phyloP scores from a whole-genome alignment of 805 yeast genomes.

The Kuraishia borneana region DNA sequence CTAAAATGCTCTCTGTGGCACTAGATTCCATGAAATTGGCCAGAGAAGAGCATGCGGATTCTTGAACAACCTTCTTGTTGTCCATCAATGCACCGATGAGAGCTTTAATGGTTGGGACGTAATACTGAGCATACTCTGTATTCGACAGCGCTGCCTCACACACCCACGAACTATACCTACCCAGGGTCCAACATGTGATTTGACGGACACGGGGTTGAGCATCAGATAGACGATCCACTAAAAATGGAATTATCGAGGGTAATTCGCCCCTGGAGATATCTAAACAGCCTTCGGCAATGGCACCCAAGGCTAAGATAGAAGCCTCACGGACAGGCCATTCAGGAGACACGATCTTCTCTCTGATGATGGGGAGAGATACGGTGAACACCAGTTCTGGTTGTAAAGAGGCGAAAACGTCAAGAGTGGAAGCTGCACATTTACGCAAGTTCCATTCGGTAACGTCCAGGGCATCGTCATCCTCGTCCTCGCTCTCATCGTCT shows the following conservation, averaged over 20 bases:
- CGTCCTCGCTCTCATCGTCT: conserved; percentile 60
- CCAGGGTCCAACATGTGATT: conserved; percentile 91
- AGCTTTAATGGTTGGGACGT: conserved; percentile 68
- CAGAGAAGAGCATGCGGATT: conserved; percentile 82
- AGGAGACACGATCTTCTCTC: conserved; percentile 52
- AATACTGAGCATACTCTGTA: conserved; percentile 54
- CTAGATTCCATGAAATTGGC: conserved; percentile 75
- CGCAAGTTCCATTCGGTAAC: conserved; percentile 81
- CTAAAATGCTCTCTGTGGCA: conserved; percentile 48
- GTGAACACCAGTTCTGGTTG: conserved; percentile 59
- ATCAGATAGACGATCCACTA: conserved; percentile 72
- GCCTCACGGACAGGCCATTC: conserved; percentile 93
- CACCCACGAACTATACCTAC: conserved; percentile 79
- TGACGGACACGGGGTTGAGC: conserved; percentile 77
- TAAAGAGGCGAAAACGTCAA: conserved; percentile 66
- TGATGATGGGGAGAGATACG: conserved; percentile 63
- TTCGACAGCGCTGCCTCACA: conserved; percentile 53
- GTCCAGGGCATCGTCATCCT: conserved; percentile 57
- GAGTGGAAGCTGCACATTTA: conserved; percentile 89
- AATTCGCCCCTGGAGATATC: conserved; percentile 60
- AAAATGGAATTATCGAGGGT: conserved; percentile 73
- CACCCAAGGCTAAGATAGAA: conserved; percentile 89
- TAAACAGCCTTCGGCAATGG: conserved; percentile 82
- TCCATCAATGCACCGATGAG: conserved; percentile 71
- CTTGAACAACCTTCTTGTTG: conserved; percentile 85